phyloP scores from a whole-genome alignment of 2,329 filamentous ascomycete genomes.

The Parafenestella ontariensis region DNA sequence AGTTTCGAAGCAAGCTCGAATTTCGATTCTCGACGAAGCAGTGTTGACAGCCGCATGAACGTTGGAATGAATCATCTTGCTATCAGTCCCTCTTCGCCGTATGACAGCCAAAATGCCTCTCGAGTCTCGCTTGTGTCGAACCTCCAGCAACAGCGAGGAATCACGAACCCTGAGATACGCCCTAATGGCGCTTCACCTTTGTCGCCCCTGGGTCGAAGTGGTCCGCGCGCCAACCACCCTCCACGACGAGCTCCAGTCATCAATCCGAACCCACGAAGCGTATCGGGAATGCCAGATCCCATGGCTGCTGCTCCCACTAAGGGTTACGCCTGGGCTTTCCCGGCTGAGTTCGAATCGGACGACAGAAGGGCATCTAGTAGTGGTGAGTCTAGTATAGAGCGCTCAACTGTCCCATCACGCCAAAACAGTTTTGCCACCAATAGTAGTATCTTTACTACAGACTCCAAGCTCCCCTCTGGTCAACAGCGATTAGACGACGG shows the following conservation, averaged over 20 bases:
- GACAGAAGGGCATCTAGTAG: slow-evolving; percentile 58
- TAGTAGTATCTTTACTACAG: slow-evolving; percentile 79
- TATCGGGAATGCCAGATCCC: slow-evolving; percentile 68
- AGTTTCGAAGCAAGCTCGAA: slow-evolving; percentile 60
- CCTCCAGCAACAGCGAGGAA: slow-evolving; percentile 67
- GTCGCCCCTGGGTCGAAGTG: slow-evolving; percentile 52
- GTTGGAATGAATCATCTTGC: slow-evolving; percentile 73
- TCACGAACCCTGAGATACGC: slow-evolving; percentile 45
- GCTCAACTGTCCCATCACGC: slow-evolving; percentile 67
- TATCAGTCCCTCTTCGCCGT: slow-evolving; percentile 72
- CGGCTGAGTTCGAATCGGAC: slow-evolving; percentile 70
- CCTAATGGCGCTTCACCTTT: slow-evolving; percentile 55
- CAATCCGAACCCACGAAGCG: slow-evolving; percentile 68
- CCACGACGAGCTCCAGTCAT: slow-evolving; percentile 75
- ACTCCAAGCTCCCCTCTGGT: slow-evolving; percentile 73
- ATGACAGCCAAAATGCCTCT: slow-evolving; percentile 78
- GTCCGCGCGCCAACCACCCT: slow-evolving; percentile 45
- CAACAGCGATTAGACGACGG: slow-evolving; percentile 76
- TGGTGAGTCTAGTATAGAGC: slow-evolving; percentile 56
- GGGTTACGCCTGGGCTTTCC: slow-evolving; percentile 84
- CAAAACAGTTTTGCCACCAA: slow-evolving; percentile 79
- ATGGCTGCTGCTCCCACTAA: slow-evolving; percentile 79
- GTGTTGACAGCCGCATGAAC: slow-evolving; percentile 80
- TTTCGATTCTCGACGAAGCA: slow-evolving; percentile 72
- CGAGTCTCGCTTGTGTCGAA: slow-evolving; percentile 76